Conservation (phyloP, 495 filamentous ascomycete species). For the Pyronema domesticum region DNA sequence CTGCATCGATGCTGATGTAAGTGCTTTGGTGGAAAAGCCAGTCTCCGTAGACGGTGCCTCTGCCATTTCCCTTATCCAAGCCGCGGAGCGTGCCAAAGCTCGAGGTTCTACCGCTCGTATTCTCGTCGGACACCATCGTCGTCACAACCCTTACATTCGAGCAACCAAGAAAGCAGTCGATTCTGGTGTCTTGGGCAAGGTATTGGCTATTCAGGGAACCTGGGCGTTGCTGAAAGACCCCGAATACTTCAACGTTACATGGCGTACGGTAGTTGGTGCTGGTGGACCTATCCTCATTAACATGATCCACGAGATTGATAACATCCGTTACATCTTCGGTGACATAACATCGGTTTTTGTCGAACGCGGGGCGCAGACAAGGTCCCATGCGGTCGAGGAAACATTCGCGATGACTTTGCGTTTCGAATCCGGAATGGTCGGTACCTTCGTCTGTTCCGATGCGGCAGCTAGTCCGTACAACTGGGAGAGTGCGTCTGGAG, state of each 20-base stretch:
- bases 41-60: constrained; percentile 32
- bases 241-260: constrained; percentile 34
- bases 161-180: constrained; percentile 32
- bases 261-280: constrained; percentile 29
- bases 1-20: constrained; percentile 33
- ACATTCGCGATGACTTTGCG: constrained; percentile 37
- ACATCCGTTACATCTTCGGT: constrained; percentile 40
- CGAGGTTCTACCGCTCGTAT: constrained; percentile 14
- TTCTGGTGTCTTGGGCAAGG: constrained; percentile 28
- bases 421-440: constrained; percentile 40
- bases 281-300: constrained; percentile 41
- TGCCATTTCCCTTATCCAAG: constrained; percentile 25
- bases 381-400: constrained; percentile 34
- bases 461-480: constrained; percentile 34
- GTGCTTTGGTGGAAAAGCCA: constrained; percentile 43
- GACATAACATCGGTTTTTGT: constrained; percentile 35
- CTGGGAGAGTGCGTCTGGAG: constrained; percentile 40
- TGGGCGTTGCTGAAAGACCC: constrained; percentile 38
- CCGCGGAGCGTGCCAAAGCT: constrained; percentile 11
- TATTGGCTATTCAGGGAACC: constrained; percentile 37
- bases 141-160: constrained; percentile 41
- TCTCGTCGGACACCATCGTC: constrained; percentile 42
- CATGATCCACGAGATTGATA: constrained; percentile 42
- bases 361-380: constrained; percentile 30
- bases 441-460: constrained; percentile 39